Base-by-base conservation (phyloP, 495 filamentous ascomycete species). In the Glarea lozoyensis region DNA sequence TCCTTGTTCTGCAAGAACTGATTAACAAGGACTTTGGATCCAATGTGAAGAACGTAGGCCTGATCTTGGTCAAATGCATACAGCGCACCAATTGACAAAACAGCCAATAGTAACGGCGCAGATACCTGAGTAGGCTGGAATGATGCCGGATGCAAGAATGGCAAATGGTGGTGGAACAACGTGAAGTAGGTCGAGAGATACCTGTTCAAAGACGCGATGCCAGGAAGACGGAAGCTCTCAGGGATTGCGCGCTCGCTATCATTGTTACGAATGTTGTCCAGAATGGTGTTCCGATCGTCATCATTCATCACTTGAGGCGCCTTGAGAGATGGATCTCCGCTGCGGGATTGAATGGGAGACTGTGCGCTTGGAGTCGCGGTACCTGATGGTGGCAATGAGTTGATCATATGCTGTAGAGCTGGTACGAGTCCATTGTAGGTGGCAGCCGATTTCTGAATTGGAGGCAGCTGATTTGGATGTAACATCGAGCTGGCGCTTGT, bases 1-100 rank as follows among this genome's bases (percentile, higher is more conserved):
- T 95, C 89, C 66, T 94, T 93, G 66, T 94, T 90, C 63, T 94
- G 89, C 50, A 98, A 61, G 62, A 96, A 97, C 60, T 96, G 88
- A 63, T 87, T 94, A 55, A 95, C 87, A 22, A 98, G 71, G 34
- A 95, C 82, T 68, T 96, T 97, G 30, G 93, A 94, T 7, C 90
- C 93, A 43, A 95, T 90, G 65, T 98, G 92, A n/a, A 94, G 78
- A 70, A 90, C 83, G 59, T 94, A 81, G 10, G 93, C 93, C 56
- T 93, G 82, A 52, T 95, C 92, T 56, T 93, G 86, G 59, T 97
- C 88, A 57, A 98, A 97, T 9, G 89, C 87, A 63, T 98, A 98
- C 42, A 98, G 68, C 10, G 92, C 89, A 52, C 92, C 92, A 50
- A 98, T 95, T 5, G 93, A 97, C 44, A 97, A 70, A 7, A 96